Evolutionary conservation across 2,329 filamentous ascomycete species (phyloP).

Genomic region (Alternaria conjuncta): DNA sequence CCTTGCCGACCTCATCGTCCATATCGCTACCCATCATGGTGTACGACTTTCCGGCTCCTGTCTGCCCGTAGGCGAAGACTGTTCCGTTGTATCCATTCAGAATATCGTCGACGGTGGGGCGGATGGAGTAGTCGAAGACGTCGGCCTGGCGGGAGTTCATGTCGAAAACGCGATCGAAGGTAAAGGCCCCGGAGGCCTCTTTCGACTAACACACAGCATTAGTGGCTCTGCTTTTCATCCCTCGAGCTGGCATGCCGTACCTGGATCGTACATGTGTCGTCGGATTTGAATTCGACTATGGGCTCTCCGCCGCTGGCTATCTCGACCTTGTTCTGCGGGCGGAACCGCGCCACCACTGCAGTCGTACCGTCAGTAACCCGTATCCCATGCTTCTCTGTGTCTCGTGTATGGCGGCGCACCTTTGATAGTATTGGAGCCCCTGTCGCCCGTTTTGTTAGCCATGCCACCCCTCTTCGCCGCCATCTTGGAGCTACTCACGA

Average conservation of each 20-base stretch:
- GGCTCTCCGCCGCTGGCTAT: conserved; percentile 87
- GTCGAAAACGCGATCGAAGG: conserved; percentile 96
- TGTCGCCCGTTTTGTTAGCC: conserved; percentile 51
- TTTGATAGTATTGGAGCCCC: conserved; percentile 56
- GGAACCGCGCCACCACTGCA: conserved; percentile 92
- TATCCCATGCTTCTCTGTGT: neutral
- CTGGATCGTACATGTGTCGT: conserved; percentile 86
- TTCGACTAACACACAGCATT: conserved; percentile 65
- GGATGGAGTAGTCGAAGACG: conserved; percentile 98
- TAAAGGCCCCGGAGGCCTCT: conserved; percentile 81
- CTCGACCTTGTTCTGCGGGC: conserved; percentile 95
- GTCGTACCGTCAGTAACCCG: conserved; percentile 33
- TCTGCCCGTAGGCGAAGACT: conserved; percentile 98
- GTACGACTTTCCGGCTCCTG: conserved; percentile 97
- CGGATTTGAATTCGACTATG: conserved; percentile 85
- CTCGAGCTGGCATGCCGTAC: conserved; percentile 58
- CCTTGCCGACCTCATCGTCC: conserved; percentile 83
- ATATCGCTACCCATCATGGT: conserved; percentile 99
- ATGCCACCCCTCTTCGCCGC: conserved; percentile 8
- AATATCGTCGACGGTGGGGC: conserved; percentile 94
- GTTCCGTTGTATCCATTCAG: conserved; percentile 99
- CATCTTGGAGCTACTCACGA: conserved; percentile 39
- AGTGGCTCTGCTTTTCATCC: conserved; percentile 6
- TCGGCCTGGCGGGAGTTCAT: conserved; percentile 90
- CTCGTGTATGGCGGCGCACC: conserved; percentile 37